A percentile compares a stretch with the other conserved stretches of the same genome.
phyloP scores from a whole-genome alignment of 1,139 yeast genomes.

The Geotrichum phurueaensis region DNA sequence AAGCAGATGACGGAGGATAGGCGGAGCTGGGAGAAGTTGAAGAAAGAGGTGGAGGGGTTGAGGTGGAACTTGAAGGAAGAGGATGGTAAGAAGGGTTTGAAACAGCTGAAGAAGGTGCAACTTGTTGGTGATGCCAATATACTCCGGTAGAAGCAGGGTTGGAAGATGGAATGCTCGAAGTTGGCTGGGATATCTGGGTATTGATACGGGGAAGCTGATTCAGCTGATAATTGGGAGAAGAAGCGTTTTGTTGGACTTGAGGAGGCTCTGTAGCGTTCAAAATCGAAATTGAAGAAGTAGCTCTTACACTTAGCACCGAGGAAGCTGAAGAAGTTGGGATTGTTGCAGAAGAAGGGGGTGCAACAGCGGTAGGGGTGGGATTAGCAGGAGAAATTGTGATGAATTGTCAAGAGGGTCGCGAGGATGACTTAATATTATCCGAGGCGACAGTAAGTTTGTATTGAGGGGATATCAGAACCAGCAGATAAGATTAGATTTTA shows the following conservation, averaged over 20 bases:
- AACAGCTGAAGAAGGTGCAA: neutral
- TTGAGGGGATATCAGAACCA: neutral
- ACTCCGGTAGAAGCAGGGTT: neutral
- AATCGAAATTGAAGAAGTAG: neutral
- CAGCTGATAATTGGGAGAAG: neutral
- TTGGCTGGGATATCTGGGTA: constrained; percentile 3
- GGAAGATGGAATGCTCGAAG: neutral
- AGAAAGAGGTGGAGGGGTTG: constrained; percentile 10
- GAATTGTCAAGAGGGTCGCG: neutral
- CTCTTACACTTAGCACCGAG: neutral
- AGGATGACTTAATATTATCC: neutral
- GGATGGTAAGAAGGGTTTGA: neutral
- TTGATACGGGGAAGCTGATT: constrained; percentile 7
- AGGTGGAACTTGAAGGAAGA: constrained; percentile 1
- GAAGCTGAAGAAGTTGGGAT: constrained; percentile 5
- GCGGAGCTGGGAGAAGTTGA: constrained; percentile 8
- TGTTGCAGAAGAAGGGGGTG: constrained; percentile 1
- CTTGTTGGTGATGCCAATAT: constrained; percentile 7
- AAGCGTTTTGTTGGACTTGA: neutral
- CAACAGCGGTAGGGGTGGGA: neutral
- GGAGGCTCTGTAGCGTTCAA: neutral
- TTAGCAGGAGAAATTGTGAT: neutral
- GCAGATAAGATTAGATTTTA: neutral
- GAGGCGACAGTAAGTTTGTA: neutral
- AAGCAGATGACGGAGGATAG: constrained; percentile 2